phyloP scores from a whole-genome alignment of 1,284 basidiomycete species.

The Cutaneotrichosporon mucoides region DNA sequence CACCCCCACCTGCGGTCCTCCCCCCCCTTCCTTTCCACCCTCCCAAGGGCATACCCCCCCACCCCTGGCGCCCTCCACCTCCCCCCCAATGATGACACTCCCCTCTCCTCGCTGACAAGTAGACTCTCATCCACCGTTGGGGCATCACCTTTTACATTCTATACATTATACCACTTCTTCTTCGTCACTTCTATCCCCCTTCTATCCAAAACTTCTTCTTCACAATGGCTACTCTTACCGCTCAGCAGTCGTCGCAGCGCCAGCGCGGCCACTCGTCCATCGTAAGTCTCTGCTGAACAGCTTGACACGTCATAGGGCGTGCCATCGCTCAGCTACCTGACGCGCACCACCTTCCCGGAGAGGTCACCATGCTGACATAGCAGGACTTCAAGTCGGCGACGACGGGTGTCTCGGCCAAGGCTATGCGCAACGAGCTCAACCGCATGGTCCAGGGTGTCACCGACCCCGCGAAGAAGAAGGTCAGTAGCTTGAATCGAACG shows the following conservation, averaged over 20 bases:
- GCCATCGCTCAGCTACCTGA: neutral
- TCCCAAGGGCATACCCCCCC: too few species aligned
- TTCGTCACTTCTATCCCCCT: neutral
- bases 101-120: neutral
- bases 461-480: conserved; percentile 77
- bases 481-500: conserved; percentile 44
- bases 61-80: too few species aligned
- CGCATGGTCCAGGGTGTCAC: conserved; percentile 79
- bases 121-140: neutral
- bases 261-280: conserved; percentile 50
- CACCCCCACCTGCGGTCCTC: too few species aligned
- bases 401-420: conserved; percentile 93
- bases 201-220: neutral
- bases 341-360: conserved; percentile 6
- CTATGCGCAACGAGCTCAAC: conserved; percentile 98
- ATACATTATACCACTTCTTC: neutral
- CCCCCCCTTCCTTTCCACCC: too few species aligned
- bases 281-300: conserved; percentile 31
- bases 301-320: neutral
- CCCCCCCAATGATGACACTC: too few species aligned
- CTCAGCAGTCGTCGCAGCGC: conserved; percentile 21
- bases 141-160: neutral
- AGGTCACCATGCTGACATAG: neutral
- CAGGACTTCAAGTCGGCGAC: conserved; percentile 93
- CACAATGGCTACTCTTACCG: conserved; percentile 3